Evolutionary conservation across 352 stramenopile species (phyloP), one percentile per base, ranked within the genome.

Genomic region (Globisporangium nagaii): DNA sequence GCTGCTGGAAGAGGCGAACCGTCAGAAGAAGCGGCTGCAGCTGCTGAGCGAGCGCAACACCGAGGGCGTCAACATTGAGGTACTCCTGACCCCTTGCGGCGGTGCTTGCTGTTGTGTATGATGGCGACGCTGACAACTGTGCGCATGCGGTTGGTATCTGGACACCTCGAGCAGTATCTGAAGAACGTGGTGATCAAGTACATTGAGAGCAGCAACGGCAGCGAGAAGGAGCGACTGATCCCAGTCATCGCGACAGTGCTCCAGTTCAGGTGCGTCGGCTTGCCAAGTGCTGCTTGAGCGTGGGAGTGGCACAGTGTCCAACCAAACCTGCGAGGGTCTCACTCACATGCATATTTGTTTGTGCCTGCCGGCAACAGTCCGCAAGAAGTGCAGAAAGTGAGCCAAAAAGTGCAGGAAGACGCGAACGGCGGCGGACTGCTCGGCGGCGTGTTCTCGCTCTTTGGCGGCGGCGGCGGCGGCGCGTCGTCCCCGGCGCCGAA

Each of bases 151-250:
- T n/a, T n/a, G n/a, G n/a, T n/a, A n/a, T n/a, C n/a, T n/a, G n/a
- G n/a, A n/a, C n/a, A n/a, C n/a, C n/a, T 13, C 24, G 8, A 20
- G 31, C 48, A 92, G 83, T 93, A 93, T 53, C 47, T 93, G 34
- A 91, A 89, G 56, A 93, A 93, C 30, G 74, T 93, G 9, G 66
- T 93, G 36, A 79, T 93, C 56, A 93, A 93, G 70, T 93, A 88
- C 70, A 84, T 93, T 24, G 67, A 75, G 48, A 89, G 75, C 46
- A 74, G 84, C 66, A 85, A 88, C 20, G 58, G 74, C 19, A 82
- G 64, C 31, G 80, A 93, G 42, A 88, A 87, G 56, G 75, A 88
- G 37, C 75, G 74, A n/a, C 62, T 93, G 32, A 83, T 93, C 41
- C 83, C 83, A 6, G 83, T 93, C 24, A 84, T 93, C 54, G 66